Base-by-base conservation (phyloP, 2,329 filamentous ascomycete genomes). In the Bertia moriformis region DNA sequence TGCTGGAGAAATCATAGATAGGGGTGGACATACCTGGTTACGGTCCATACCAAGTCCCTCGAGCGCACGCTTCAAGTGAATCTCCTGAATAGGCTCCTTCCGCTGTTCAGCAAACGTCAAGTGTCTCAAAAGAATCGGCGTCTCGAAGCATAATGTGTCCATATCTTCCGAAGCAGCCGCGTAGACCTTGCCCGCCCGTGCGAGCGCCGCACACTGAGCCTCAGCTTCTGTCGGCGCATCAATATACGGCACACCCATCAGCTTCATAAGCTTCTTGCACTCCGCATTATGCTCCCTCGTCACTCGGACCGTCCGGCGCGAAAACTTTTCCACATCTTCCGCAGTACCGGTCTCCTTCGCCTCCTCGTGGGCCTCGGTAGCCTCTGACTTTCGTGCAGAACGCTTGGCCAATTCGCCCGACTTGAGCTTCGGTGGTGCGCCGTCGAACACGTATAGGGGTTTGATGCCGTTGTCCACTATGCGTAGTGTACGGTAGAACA, bases 381-480 rank as follows among this genome's bases (percentile, higher is more conserved):
- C 91, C 57, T 95, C 88, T 39, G 85, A 78, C 63, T 96, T 98
- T 51, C 91, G 83, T 60, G 93, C 85, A 57, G 93, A 93, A 45
- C 91, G 87, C 62, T 94, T 94, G 36, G 91, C 91, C 41, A 98
- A 69, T 63, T 98, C 91, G 45, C 91, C 91, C 0, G 87, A 94
- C 65, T 98, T 98, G 56, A 98, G 78, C 59, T 95, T 96, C 1
- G 91, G 91, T 14, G 91, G 91, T 7, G 88, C 87, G 42, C 91
- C 91, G 51, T 98, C 91, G 57, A 98, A 98, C 41, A 98, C 89
- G 59, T 94, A 98, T 48, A 98, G 73, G 1, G 91, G 91, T 58
- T 98, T 98, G 66, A 98, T 96, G 42, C 91, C 91, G 51, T 96
- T 96, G 62, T 98, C 91, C 52, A 96, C 85, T 65, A 98, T 96